Percentiles rank a stretch among this genome's conserved stretches.
phyloP scores from a whole-genome alignment of 305 asterid species.

The Plantago lanceolata region DNA sequence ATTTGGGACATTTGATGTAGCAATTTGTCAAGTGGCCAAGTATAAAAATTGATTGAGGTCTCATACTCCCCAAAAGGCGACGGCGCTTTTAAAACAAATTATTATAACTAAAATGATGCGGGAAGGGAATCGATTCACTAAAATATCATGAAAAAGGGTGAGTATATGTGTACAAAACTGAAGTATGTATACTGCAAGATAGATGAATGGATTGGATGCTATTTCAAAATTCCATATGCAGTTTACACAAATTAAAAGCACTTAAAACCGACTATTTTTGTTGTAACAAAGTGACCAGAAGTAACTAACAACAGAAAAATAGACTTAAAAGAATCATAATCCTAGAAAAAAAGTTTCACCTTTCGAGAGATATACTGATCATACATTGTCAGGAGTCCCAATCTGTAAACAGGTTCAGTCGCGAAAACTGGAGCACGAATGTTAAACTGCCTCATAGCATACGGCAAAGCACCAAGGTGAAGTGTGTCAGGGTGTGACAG shows the following conservation, averaged over 20 bases:
- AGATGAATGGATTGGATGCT: too few relatives aligned
- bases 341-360: conserved; percentile 45
- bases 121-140: too few relatives aligned
- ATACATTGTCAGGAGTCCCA: conserved; percentile 91
- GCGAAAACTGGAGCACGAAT: conserved; percentile 82
- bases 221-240: too few relatives aligned
- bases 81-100: background rate
- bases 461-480: conserved; percentile 92
- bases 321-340: conserved; percentile 11
- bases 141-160: too few relatives aligned
- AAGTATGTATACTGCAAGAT: too few relatives aligned
- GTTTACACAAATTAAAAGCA: too few relatives aligned
- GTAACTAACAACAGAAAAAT: conserved; percentile 19
- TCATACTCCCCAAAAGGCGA: background rate
- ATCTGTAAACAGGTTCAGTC: conserved; percentile 86
- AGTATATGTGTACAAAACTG: too few relatives aligned
- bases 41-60: background rate
- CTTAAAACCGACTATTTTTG: too few relatives aligned
- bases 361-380: conserved; percentile 90
- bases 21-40: background rate
- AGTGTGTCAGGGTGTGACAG: conserved; percentile 91
- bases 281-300: too few relatives aligned
- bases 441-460: conserved; percentile 83
- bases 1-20: background rate
- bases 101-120: too few relatives aligned